Base-by-base conservation (phyloP, 805 yeast genomes). In the Saturnispora dispora region DNA sequence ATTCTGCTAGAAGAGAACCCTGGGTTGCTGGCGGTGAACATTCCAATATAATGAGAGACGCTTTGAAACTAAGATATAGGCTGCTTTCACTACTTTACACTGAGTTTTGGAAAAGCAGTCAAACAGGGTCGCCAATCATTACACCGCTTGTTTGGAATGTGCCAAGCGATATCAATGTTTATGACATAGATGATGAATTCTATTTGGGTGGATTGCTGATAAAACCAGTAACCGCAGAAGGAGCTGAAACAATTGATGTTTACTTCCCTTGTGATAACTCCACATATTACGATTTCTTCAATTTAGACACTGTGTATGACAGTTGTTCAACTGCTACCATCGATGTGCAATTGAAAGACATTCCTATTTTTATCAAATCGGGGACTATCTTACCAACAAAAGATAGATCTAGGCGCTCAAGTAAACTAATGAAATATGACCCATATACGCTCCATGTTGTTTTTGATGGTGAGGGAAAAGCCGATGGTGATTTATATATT, bases 1-100 rank as follows among this genome's bases (percentile, higher is more conserved):
- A 93, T 65, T 75, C 96, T 0, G 75, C 84, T 61, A 81, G 98
- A 68, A 78, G 96, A 55, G 99, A 93, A 65, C 99, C 99, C 1
- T 91, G 88, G 83, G 65, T 91, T 45, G 74, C 85, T 2, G 85
- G 86, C 8, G 95, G 83, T 30, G 90, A 91, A 2, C 80, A 79
- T 57, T 79, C 83, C 7, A 68, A 78, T 0, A 63, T 76, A 22
- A 83, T 90, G 52, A 76, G 85, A 53, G 83, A 85, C 45, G 83
- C 95, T 0, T 74, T 93, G 8, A 73, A 70, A 50, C 71, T 87
- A 57, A 75, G 99, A 53, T 93, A 93, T 66, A 67, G 75, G 18
- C 69, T 93, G 47, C 70, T 91, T 47, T 96, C 98, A 0, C 73
- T 83, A 5, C 67, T 88, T 47, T 93, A 93, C 65, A 89, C 95